phyloP scores from a whole-genome alignment of 2,329 filamentous ascomycete species.

The Lachnellula suecica region DNA sequence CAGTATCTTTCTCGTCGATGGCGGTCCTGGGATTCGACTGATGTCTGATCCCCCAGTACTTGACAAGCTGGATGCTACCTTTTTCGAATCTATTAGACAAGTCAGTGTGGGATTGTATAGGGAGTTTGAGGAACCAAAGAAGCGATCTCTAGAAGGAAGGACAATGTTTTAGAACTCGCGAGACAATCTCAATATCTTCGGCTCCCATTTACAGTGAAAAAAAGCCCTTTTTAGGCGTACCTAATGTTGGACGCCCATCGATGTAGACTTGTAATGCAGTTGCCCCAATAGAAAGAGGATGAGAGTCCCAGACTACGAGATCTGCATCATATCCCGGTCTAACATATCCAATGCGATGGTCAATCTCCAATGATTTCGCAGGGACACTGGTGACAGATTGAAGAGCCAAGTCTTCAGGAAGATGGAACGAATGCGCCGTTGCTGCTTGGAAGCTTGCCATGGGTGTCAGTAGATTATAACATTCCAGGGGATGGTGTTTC shows the following conservation, averaged over 20 bases:
- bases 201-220: too few relatives aligned
- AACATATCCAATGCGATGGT: constrained; percentile 43
- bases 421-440: constrained; percentile 41
- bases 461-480: neutral
- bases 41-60: constrained; percentile 2
- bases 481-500: neutral
- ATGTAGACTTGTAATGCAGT: constrained; percentile 48
- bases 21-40: constrained; percentile 6
- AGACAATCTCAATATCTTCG: too few relatives aligned
- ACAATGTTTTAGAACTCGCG: too few relatives aligned
- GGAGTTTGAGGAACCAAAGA: too few relatives aligned
- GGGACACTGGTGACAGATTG: constrained; percentile 46
- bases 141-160: too few relatives aligned
- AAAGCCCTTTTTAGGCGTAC: too few relatives aligned
- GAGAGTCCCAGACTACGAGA: constrained; percentile 48
- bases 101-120: too few relatives aligned
- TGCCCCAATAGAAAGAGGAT: constrained; percentile 45
- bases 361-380: constrained; percentile 42
- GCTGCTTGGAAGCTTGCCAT: constrained; percentile 37
- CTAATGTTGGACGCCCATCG: constrained; percentile 41
- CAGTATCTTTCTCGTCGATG: constrained; percentile 27
- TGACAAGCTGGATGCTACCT: constrained; percentile 32
- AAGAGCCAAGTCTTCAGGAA: constrained; percentile 40
- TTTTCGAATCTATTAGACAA: constrained; percentile 35
- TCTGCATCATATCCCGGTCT: constrained; percentile 49